Evolutionary conservation across 495 filamentous ascomycete species (phyloP).

Genomic region (Durotheca rogersii): DNA sequence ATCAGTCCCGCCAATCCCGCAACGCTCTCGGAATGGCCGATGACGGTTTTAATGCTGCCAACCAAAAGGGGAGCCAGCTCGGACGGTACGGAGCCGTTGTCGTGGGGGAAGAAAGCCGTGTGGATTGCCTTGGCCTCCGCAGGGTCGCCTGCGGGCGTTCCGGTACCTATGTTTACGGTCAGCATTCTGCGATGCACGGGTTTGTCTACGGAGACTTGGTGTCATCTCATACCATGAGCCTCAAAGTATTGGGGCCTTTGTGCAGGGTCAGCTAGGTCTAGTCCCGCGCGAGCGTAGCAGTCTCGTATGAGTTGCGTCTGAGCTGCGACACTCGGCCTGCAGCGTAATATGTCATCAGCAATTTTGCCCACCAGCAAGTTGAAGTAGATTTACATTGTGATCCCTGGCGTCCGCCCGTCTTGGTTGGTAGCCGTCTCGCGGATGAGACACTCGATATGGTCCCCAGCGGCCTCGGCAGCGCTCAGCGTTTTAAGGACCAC

Average conservation of each 20-base stretch:
- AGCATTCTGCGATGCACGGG: constrained; percentile 40
- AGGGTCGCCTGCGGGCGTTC: constrained; percentile 54
- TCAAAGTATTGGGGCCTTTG: constrained; percentile 51
- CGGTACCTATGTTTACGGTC: constrained; percentile 44
- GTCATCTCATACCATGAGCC: constrained; percentile 59
- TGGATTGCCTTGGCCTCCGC: constrained; percentile 51
- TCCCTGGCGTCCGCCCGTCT: constrained; percentile 47
- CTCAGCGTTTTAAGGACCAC: constrained; percentile 54
- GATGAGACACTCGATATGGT: constrained; percentile 55
- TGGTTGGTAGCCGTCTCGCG: constrained; percentile 50
- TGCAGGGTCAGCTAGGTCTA: constrained; percentile 40
- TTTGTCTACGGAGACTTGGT: too few species aligned
- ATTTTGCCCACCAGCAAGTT: constrained; percentile 45
- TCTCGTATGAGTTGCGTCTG: constrained; percentile 54
- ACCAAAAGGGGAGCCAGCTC: constrained; percentile 38
- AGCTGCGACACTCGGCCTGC: constrained; percentile 47
- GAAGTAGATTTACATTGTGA: constrained; percentile 53
- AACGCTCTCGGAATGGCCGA: constrained; percentile 55
- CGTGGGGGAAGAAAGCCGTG: constrained; percentile 31
- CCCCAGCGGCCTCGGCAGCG: constrained; percentile 44
- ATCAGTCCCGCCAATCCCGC: constrained; percentile 53
- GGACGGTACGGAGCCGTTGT: constrained; percentile 14
- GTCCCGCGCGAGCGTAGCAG: constrained; percentile 49
- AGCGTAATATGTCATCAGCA: constrained; percentile 39
- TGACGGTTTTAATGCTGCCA: constrained; percentile 54